Base-by-base conservation (phyloP, 768 basidiomycete genomes). In the Naematelia encephala region DNA sequence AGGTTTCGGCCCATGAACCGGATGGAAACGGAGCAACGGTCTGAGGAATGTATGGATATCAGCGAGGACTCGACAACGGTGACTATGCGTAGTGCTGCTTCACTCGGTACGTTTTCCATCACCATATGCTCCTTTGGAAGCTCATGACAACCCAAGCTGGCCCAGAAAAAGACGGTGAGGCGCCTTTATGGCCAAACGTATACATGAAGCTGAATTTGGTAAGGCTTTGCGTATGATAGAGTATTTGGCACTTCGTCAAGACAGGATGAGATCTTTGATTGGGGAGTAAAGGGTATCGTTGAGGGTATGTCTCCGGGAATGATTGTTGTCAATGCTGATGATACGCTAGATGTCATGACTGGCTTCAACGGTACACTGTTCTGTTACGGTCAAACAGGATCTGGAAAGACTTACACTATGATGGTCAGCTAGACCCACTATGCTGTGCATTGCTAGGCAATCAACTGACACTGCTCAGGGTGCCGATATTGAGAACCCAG, bases 281-380 rank as follows among this genome's bases (percentile, higher is more conserved):
- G 96, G 77, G 96, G 96, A 54, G 90, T 99, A 42, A 94, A 92
- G 78, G 94, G 92, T 62, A 94, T 93, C 70, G 92, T 96, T 23
- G 89, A 88, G 83, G 91, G 90, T 91, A 23, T 50, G 72, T 55
- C 13, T 5, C 0, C 34, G n/a, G n/a, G 34, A 39, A 4, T 16
- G n/a, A 1, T 25, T 2, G 4, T 14, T 14, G 3, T 11, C 45
- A 27, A 26, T 25, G 48, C 39, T 65, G 46, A 59, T 45, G 56
- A 39, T n/a, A 8, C 8, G 8, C 12, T 61, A 97, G 96, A 99
- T 82, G 96, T 99, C 49, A 85, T 99, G 75, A 89, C 91, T 79
- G 96, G 96, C 23, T 99, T 99, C 81, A 99, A 99, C 69, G 96
- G 96, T 51, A 97, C 92, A 1, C 84, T 91, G 27, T 92, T 94